Conservation (phyloP, 2,329 filamentous ascomycete species). For the Colletotrichum destructivum region DNA sequence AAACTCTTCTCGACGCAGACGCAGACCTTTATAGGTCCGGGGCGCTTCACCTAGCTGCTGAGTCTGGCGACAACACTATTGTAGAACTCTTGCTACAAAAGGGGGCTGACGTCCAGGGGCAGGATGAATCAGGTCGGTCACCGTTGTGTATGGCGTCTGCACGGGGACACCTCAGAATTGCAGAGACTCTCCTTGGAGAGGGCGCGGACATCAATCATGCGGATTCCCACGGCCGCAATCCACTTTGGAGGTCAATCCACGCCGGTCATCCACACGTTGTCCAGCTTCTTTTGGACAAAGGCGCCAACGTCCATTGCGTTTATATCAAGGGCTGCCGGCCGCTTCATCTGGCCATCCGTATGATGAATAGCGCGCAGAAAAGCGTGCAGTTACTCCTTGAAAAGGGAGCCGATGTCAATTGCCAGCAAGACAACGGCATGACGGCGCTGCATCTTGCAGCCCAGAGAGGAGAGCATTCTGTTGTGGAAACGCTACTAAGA, state of each 20-base stretch:
- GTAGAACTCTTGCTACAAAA: background rate
- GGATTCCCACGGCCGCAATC: background rate
- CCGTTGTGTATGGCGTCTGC: background rate
- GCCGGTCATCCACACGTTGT: background rate
- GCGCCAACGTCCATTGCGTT: background rate
- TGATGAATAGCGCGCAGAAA: too few species aligned
- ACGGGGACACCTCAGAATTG: background rate
- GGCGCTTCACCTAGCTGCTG: background rate
- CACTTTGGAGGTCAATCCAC: background rate
- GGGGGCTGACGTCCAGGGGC: background rate
- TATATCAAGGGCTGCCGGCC: background rate
- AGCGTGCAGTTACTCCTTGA: too few species aligned
- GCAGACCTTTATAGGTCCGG: background rate
- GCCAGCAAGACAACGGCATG: background rate
- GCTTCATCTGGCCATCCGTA: background rate
- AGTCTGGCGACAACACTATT: background rate
- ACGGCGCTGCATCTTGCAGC: background rate
- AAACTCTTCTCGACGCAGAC: background rate
- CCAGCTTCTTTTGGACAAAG: background rate
- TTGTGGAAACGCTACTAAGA: background rate
- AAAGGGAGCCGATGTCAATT: background rate
- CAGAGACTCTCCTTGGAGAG: background rate
- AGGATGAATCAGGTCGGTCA: background rate
- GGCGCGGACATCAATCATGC: background rate
- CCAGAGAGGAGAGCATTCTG: rapidly evolving